Evolutionary conservation across 2,329 filamentous ascomycete species (phyloP), one percentile per base, ranked within the genome.

Genomic region (Curvularia lunata): DNA sequence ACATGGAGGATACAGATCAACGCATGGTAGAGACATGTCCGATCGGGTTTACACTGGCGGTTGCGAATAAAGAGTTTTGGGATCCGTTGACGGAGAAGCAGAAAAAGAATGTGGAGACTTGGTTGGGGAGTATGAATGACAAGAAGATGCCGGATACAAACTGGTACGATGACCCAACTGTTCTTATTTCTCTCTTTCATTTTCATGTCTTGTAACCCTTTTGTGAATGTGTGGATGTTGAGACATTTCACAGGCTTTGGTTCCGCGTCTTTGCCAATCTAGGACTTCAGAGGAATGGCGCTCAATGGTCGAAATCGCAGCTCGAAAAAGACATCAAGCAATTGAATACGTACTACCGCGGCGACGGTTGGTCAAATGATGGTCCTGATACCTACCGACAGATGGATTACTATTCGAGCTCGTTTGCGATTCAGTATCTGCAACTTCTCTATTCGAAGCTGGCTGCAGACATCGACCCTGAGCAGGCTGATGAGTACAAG

Each of bases 1-100:
- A 85, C 54, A 89, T 91, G 62, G 83, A 87, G 63, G 89, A 92
- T 70, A 87, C 88, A 56, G 91, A 93, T 70, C 90, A 93, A 79
- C 82, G 90, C 25, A 93, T 93, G 91, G 91, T 93, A 2, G 91
- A 94, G 74, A 91, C 92, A 83, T 92, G 90, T 70, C 90, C 90
- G 0, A 82, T 93, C 57, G 91, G 90, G 0, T 93, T 87, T 68
- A 86, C 89, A 1, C 80, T 94, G 52, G 89, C 89, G 30, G 87
- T 92, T 51, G 89, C 87, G 32, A 81, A 82, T 27, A 77, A 73
- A 80, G 82, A 72, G 65, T 84, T 92, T 57, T 92, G 89, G 89
- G 80, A 87, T 13, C 85, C 83, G 1, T 78, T 93, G 67, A 85
- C 82, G 2, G 83, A 84, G 16, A 81, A 81, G 63, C 85, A 91